phyloP scores from a whole-genome alignment of 305 asterid genomes.

The Galium porrigens region DNA sequence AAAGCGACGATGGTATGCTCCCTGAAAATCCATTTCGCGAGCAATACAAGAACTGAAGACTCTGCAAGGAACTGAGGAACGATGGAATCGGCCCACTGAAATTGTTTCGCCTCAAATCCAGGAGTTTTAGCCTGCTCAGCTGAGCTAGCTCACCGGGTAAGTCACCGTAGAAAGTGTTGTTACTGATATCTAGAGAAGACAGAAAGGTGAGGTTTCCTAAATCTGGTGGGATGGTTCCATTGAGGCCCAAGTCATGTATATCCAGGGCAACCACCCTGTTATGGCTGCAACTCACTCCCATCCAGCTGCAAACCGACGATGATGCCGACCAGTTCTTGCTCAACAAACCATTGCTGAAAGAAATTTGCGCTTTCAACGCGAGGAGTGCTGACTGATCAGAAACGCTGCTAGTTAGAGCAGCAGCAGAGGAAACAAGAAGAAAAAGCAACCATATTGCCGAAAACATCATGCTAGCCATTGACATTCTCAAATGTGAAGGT shows the following conservation, averaged over 20 bases:
- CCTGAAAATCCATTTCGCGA: conserved; percentile 12
- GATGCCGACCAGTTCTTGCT: neutral
- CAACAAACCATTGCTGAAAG: neutral
- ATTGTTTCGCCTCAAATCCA: conserved; percentile 6
- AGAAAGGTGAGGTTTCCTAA: conserved; percentile 2
- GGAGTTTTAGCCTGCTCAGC: conserved; percentile 5
- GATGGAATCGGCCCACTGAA: conserved; percentile 17
- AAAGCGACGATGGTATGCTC: conserved; percentile 12
- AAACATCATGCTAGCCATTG: neutral
- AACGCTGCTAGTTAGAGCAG: neutral
- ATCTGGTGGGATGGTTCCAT: conserved; percentile 3
- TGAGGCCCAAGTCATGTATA: neutral
- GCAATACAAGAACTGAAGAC: conserved; percentile 6
- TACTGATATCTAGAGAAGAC: neutral
- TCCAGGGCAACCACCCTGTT: conserved; percentile 1
- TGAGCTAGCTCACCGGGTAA: conserved; percentile 10
- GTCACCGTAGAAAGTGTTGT: conserved; percentile 4
- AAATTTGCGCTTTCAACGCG: neutral
- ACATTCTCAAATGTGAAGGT: neutral
- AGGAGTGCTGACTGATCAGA: conserved; percentile 1
- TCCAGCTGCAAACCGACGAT: conserved; percentile 5
- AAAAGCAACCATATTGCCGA: neutral
- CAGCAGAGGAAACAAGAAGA: neutral
- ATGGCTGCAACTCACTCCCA: conserved; percentile 2
- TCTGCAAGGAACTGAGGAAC: conserved; percentile 3